Evolutionary conservation across 192 early-diverging fungal genomes (phyloP).

Genomic region (Lunasporangiospora selenospora): DNA sequence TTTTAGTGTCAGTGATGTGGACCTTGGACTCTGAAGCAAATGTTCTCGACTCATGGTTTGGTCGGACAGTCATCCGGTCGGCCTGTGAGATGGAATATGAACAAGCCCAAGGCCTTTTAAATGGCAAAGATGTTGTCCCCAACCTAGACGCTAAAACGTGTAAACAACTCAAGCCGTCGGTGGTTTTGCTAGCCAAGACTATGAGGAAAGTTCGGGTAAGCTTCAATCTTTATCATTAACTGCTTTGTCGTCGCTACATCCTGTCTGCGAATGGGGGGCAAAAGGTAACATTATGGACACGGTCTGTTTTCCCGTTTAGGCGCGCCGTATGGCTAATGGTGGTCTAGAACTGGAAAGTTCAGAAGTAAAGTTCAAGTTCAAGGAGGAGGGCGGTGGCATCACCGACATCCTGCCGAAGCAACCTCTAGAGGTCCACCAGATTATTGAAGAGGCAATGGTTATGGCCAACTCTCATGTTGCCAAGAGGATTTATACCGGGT

Average conservation of each 20-base stretch:
- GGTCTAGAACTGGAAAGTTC: conserved; percentile 76
- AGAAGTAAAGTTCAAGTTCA: conserved; percentile 77
- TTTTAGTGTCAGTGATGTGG: conserved; percentile 72
- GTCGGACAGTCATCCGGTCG: conserved; percentile 76
- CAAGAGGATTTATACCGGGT: conserved; percentile 59
- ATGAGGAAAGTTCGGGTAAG: conserved; percentile 62
- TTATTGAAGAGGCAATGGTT: conserved; percentile 85
- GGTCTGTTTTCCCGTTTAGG: conserved; percentile 11
- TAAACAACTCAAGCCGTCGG: conserved; percentile 44
- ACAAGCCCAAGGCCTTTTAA: conserved; percentile 75
- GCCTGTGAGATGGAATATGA: conserved; percentile 78
- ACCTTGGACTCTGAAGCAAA: conserved; percentile 61
- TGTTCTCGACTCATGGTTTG: conserved; percentile 71
- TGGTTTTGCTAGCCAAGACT: conserved; percentile 55
- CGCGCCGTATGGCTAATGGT: conserved; percentile 61
- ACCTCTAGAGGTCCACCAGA: conserved; percentile 71
- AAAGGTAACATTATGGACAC: not conserved
- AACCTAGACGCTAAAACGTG: conserved; percentile 50
- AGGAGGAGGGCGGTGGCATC: conserved; percentile 60
- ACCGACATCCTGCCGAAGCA: conserved; percentile 71
- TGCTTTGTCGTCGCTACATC: not conserved
- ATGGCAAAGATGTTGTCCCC: conserved; percentile 55
- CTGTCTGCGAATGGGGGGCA: not conserved
- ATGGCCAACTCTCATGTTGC: conserved; percentile 77
- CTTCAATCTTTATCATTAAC: too few relatives aligned